phyloP scores from a whole-genome alignment of 176 grass and related monocot species.

The Aegilops bicornis region DNA sequence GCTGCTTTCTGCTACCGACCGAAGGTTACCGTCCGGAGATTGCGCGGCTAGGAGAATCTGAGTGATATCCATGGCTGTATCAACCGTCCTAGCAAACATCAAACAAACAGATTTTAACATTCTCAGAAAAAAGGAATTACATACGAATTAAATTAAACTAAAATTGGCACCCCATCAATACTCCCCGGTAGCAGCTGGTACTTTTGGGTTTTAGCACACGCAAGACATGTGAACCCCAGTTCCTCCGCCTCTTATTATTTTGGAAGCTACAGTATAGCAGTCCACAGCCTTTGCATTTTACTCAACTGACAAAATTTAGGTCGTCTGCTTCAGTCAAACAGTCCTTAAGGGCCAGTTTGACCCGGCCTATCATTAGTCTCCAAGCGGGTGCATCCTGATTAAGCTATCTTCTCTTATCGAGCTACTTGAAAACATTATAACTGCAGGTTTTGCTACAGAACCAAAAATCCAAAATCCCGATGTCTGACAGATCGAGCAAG shows the following conservation, averaged over 20 bases:
- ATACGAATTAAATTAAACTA: neutral
- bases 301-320: neutral
- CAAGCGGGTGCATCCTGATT: neutral
- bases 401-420: neutral
- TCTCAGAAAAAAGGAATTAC: neutral
- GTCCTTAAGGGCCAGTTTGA: neutral
- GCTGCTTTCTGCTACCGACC: slow-evolving; percentile 54
- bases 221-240: no score
- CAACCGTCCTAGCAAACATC: neutral
- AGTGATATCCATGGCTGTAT: slow-evolving; percentile 70
- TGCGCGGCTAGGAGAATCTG: slow-evolving; percentile 69
- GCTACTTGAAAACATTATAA: neutral
- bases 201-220: no score
- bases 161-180: neutral
- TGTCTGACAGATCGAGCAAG: no score
- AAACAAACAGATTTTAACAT: slow-evolving; percentile 1
- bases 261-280: no score
- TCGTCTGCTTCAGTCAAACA: no score
- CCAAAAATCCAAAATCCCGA: neutral
- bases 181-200: neutral
- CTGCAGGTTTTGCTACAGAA: neutral
- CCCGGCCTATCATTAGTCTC: neutral
- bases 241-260: no score
- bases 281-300: neutral
- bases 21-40: slow-evolving; percentile 65